These are phyloP conservation scores for Lolium multiflorum DNA, from an alignment of 176 grass and related monocot genomes.

Conservation along the genomic window DNA sequence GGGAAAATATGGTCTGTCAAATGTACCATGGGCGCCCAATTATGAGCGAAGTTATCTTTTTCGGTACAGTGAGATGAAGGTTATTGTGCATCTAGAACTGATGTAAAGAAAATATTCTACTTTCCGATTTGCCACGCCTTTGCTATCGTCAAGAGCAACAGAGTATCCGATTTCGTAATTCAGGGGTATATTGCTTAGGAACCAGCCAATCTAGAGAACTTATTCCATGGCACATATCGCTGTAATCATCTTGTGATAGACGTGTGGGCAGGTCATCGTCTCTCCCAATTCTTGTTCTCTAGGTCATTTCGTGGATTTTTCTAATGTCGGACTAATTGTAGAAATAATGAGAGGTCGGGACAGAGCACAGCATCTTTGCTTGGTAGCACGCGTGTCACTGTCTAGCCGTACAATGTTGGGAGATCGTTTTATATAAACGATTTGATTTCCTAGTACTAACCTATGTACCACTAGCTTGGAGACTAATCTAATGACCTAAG, in stretches of 20 bases:
- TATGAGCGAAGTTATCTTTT: neutral
- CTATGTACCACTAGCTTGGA: neutral
- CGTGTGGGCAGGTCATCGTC: neutral
- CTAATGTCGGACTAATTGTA: neutral
- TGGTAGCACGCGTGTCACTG: neutral
- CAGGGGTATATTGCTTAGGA: neutral
- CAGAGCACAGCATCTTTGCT: neutral
- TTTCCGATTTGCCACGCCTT: neutral
- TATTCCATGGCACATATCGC: constrained; percentile 15
- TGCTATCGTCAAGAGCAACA: neutral
- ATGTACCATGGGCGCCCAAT: neutral
- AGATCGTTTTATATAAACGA: neutral
- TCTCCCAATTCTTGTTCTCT: neutral
- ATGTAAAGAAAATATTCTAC: neutral
- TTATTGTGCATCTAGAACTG: neutral
- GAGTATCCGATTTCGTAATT: constrained; percentile 4
- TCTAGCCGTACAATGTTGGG: neutral
- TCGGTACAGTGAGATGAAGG: neutral
- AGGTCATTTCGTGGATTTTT: neutral
- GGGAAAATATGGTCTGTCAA: no score
- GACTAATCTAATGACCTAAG: neutral
- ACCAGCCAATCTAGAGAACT: neutral
- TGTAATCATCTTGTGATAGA: constrained; percentile 2
- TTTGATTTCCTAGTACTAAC: neutral
- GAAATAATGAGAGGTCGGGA: neutral